Conservation (phyloP, 2,329 filamentous ascomycete species). For the Rosellinia necatrix region DNA sequence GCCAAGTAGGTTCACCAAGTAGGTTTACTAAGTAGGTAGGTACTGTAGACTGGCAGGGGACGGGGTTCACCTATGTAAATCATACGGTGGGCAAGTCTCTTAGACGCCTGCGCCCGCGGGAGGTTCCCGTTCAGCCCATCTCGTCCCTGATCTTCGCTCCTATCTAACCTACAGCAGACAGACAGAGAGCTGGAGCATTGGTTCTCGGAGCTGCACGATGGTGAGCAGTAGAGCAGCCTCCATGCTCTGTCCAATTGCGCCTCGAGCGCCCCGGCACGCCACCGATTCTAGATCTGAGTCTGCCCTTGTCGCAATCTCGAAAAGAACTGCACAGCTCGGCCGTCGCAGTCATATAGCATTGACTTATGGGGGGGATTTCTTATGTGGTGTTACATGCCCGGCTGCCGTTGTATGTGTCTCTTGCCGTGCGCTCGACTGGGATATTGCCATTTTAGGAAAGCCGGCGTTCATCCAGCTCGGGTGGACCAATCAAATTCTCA, state of each 20-base stretch:
- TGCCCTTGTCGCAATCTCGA: slow-evolving; percentile 9
- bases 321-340: slow-evolving; percentile 21
- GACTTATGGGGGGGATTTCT: background rate
- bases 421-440: slow-evolving; percentile 18
- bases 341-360: slow-evolving; percentile 1
- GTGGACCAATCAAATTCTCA: slow-evolving; percentile 16
- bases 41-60: too few species aligned
- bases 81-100: background rate
- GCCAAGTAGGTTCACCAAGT: too few species aligned
- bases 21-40: too few species aligned
- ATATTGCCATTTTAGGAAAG: slow-evolving; percentile 24
- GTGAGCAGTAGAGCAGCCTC: background rate
- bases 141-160: background rate
- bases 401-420: slow-evolving; percentile 22
- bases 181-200: too few species aligned
- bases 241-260: slow-evolving; percentile 6
- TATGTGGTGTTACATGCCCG: slow-evolving; percentile 22
- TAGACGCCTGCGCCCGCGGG: background rate
- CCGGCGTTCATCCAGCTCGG: slow-evolving; percentile 16
- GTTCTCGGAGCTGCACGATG: background rate
- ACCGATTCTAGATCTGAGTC: slow-evolving; percentile 12
- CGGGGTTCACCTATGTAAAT: background rate
- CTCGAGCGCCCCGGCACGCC: background rate
- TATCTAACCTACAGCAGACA: too few species aligned
- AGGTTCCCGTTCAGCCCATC: background rate